Base-by-base conservation (phyloP, 2,329 filamentous ascomycete species). In the Myriosclerotinia curreyana region DNA sequence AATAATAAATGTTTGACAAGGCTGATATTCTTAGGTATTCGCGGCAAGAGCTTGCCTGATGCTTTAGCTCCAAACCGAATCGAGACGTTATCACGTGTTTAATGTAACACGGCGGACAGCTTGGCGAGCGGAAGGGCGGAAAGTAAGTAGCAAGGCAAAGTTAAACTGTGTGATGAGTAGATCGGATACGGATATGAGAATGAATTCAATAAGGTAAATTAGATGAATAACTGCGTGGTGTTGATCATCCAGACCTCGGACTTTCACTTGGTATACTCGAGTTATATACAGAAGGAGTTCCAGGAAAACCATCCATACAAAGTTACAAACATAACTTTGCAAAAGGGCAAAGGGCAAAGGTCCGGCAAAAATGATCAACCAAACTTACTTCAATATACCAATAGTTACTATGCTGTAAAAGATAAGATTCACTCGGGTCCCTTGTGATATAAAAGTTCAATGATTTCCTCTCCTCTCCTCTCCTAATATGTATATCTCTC, bases 1-100 rank as follows among this genome's bases (percentile, higher is more conserved):
- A 25, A 63, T 42, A 63, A 63, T 63, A 31, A 31, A 31, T 63
- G 61, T 63, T 63, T 63, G 53, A 63, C 61, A 59, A 63, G 61
- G 61, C 61, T 63, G 61, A 63, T 63, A 48, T 42, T 63, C 53
- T 59, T 51, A 59, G 53, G 34, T 58, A 63, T 58, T 63, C 61
- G 61, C 61, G 61, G 61, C 61, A 56, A 63, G 52, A 62, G 55
- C 52, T 56, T 63, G 55, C 61, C 61, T 63, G 60, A 28, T 50
- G 44, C 31, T 56, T 44, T 59, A 59, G 61, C 61, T 63, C 53
- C 61, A 63, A 63, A 63, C 53, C 53, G n/a, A 50, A 58, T 40
- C 34, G 22, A 46, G 53, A 48, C 52, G 11, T 25, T 15, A 25
- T 63, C 61, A 63, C 61, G 61, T 63, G 28, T 6, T 6, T 5